Evolutionary conservation across 306 rosid species (phyloP), one percentile per base, ranked within the genome.

Genomic region (Prunus kanzakura): DNA sequence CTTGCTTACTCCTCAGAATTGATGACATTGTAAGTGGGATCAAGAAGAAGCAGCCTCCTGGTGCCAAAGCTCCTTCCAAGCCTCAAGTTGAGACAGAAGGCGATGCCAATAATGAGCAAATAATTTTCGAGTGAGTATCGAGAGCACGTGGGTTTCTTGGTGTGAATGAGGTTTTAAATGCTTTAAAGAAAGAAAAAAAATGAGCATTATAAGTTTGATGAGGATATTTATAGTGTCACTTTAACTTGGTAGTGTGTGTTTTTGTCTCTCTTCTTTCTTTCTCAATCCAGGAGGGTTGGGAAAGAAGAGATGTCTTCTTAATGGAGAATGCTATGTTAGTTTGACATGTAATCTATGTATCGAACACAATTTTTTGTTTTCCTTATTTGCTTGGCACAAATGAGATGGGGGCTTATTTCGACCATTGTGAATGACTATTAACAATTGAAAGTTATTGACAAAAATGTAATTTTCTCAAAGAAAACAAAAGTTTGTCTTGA

Each of bases 11-110:
- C 47, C 81, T 92, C 77, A 91, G 98, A 77, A 92, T 95, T 72
- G 97, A 95, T 72, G 99, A 95, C 78, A 89, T 92, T 72, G 99
- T 95, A 85, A 95, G 99, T 41, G 97, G 99, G 15, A 89, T 95
- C 73, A 95, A 95, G 88, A 95, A 92, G 89, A 92, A 90, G 88
- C 93, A 90, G 73, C 86, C 93, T 55, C 87, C 95, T 60, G 96
- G 96, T 60, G 63, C 86, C 91, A 67, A 79, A 56, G 86, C 74
- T 50, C 89, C 97, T 71, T 73, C 92, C 35, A 87, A 95, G 85
- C 97, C 96, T 18, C 88, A 82, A 81, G 74, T 86, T 49, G 97
- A 90, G 82, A 92, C 92, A 0, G 97, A 84, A 81, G 93, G 75
- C 13, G 97, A 89, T 84, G 97, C 97, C 46, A 97, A 92, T 61